Conservation (phyloP, 73 alveolate species). For the Symbiodinium pilosum region DNA sequence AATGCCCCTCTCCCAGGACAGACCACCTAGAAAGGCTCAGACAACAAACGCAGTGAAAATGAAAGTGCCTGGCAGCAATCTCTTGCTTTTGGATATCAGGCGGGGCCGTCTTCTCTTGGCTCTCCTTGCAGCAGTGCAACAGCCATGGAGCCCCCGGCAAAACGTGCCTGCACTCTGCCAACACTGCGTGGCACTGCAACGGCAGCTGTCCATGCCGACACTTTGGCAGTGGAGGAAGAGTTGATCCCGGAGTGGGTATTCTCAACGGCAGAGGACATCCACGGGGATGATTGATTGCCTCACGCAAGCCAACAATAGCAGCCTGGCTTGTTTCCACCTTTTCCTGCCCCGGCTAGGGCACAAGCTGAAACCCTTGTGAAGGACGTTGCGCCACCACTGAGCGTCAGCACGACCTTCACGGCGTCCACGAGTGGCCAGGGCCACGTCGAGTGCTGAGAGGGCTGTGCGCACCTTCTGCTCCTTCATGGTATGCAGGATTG, state of each 20-base stretch:
- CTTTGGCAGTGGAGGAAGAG: conserved; percentile 55
- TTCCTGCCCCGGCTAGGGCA: background rate
- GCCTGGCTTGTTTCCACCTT: background rate
- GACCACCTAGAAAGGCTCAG: no score
- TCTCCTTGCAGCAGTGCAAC: no score
- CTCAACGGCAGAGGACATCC: conserved; percentile 28
- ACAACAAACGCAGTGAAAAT: no score
- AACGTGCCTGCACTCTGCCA: background rate
- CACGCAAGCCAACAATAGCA: background rate
- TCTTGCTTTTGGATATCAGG: no score
- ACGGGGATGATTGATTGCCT: background rate
- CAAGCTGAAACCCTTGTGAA: background rate
- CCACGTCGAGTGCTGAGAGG: conserved; percentile 20
- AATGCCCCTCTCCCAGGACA: no score
- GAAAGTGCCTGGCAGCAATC: no score
- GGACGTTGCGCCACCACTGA: conserved; percentile 80
- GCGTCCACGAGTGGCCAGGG: conserved; percentile 29
- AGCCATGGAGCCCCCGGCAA: background rate
- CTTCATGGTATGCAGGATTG: no score
- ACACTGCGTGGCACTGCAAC: conserved; percentile 50
- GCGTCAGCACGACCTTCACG: conserved; percentile 77
- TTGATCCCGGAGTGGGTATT: conserved; percentile 34
- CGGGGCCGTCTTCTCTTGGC: no score
- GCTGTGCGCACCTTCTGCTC: no score
- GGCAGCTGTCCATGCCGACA: conserved; percentile 77